Evolutionary conservation across 805 yeast genomes (phyloP), one percentile per base, ranked within the genome.

Genomic region (Kluyveromyces nonfermentans): DNA sequence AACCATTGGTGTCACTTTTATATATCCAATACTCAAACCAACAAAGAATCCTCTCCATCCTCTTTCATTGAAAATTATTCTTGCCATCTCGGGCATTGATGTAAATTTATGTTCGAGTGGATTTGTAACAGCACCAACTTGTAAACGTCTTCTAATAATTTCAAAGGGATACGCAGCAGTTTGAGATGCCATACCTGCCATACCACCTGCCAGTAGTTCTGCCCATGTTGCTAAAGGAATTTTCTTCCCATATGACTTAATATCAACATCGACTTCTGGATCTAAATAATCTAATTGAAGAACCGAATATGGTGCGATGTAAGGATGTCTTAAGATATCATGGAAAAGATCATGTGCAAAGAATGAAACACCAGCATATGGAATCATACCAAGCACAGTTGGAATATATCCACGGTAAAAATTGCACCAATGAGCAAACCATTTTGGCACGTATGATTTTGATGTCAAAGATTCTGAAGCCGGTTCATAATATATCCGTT

Each of bases 141-240:
- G 99, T 85, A 93, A 80, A 55, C 97, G 73, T 62, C 99, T 75
- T 59, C 98, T 73, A 18, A 93, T 77, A 33, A 93, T 96, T 65
- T 93, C 99, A 53, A 93, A 83, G 1, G 98, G 98, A 59, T 93
- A 93, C 5, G 96, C 90, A 0, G 97, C 94, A 1, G 97, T 87
- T 63, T 93, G 98, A 1, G 97, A 86, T 32, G 79, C 73, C 82
- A 90, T 77, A 10, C 98, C 98, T 1, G 97, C 95, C n/a, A 85
- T 55, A 1, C 97, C 98, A 44, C 98, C 98, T 5, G 97, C 96
- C 4, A 78, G 57, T 38, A 93, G 71, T 67, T 93, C 97, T 2
- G 97, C 97, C 87, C 95, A 86, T 1, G 87, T 84, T 50, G 71
- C 75, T 42, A 93, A 70, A 1, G 96, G 97, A 16, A 69, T 65